Base-by-base conservation (phyloP, 1,139 yeast species). In the Zygosaccharomyces pseudobailii region DNA sequence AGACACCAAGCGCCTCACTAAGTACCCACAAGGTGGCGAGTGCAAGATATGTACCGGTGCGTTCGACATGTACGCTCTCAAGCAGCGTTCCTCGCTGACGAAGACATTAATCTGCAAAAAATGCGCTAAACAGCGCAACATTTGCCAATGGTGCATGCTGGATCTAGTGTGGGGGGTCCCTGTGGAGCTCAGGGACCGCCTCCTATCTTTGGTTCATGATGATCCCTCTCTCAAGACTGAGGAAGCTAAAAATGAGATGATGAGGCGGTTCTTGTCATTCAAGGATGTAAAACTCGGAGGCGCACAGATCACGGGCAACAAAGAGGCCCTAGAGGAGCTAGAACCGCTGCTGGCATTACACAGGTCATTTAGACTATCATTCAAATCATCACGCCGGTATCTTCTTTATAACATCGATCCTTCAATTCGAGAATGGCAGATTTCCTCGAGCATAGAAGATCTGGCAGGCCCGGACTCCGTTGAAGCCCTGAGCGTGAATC, bases 111-210 rank as follows among this genome's bases (percentile, higher is more conserved):
- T 88, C 21, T 89, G 98, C 66, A 64, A 71, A 34, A 81, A 90
- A 0, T 92, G 98, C 67, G 83, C 97, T 1, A 71, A 80, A 37
- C 78, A 84, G 41, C 76, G 84, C 54, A 84, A 87, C 67, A 85
- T 95, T 55, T 92, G 98, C 61, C 97, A 92, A 63, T 70, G 82
- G 21, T 92, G 98, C 63, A 77, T 88, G 79, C 68, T 86, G 37
- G 97, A 92, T 68, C 71, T 88, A 43, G 78, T 83, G 23, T 87
- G 82, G 69, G 86, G 89, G 5, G 78, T 92, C 23, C 90, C 96
- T 0, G 65, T 88, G 17, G 81, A 84, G 19, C 71, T 89, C 6
- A 70, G 97, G 51, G 97, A 90, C 57, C 81, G 90, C 2, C 88
- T 96, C 1, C 67, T 89, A 59, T 81, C 82, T 58, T 74, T 88